Percentiles rank a stretch among this genome's conserved stretches.
These are phyloP conservation scores for Penicillium cataractarum DNA, from an alignment of 495 filamentous ascomycete species.

Conservation along the genomic window DNA sequence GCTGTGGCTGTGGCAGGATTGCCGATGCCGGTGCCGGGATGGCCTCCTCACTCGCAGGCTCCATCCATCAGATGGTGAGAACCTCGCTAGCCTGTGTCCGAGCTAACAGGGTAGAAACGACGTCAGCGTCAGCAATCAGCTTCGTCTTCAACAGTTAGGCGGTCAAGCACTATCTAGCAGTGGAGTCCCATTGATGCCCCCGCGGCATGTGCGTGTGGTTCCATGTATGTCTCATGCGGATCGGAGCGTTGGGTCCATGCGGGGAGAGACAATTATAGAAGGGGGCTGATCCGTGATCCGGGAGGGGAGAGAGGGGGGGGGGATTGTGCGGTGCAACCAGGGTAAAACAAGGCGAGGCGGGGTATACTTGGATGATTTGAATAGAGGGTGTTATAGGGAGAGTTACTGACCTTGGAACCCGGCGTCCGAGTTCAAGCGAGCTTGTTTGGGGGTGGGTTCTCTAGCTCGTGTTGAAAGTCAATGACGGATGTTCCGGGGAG, in stretches of 20 bases:
- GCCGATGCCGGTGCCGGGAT: slow-evolving; percentile 37
- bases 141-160: background rate
- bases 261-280: slow-evolving; percentile 18
- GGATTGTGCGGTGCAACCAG: background rate
- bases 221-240: slow-evolving; percentile 15
- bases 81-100: background rate
- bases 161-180: too few species aligned
- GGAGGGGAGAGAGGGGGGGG: background rate
- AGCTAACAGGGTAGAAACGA: background rate
- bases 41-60: slow-evolving; percentile 50
- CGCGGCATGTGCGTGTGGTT: background rate
- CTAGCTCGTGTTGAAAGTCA: slow-evolving; percentile 11
- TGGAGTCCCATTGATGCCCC: background rate
- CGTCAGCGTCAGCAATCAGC: background rate
- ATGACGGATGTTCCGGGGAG: background rate
- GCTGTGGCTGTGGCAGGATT: slow-evolving; percentile 33
- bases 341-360: background rate
- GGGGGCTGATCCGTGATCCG: background rate
- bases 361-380: background rate
- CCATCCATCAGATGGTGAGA: slow-evolving; percentile 52
- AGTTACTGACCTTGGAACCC: slow-evolving; percentile 8
- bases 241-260: slow-evolving; percentile 13
- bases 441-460: background rate
- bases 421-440: slow-evolving; percentile 7
- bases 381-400: background rate